phyloP scores from a whole-genome alignment of 257 asterid species.

The Solanum chaucha region DNA sequence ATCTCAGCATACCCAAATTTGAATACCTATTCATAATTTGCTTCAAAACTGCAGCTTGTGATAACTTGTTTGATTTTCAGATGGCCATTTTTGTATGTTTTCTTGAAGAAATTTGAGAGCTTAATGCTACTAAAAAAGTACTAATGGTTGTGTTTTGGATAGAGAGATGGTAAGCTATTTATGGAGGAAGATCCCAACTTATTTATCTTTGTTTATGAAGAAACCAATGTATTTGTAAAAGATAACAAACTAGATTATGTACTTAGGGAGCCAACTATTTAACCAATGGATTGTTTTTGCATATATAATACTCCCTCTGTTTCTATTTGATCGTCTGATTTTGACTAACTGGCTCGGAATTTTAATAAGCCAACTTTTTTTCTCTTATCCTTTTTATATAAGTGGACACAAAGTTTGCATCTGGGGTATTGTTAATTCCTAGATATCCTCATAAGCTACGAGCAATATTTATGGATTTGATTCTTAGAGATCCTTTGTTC shows the following conservation, averaged over 20 bases:
- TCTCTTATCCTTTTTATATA: not conserved
- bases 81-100: conserved; percentile 13
- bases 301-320: too few species aligned
- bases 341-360: too few species aligned
- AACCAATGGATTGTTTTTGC: not conserved
- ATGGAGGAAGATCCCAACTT: conserved; percentile 5
- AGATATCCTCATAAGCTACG: not conserved
- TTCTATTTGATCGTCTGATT: too few species aligned
- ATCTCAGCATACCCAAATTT: conserved; percentile 10
- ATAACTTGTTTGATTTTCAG: conserved; percentile 19
- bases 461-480: not conserved
- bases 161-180: conserved; percentile 14
- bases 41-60: conserved; percentile 27
- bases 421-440: not conserved
- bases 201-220: not conserved
- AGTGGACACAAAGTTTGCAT: not conserved
- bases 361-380: not conserved
- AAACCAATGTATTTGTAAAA: not conserved
- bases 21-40: conserved; percentile 33
- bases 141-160: not conserved
- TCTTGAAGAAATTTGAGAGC: not conserved
- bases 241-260: not conserved
- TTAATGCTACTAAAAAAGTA: not conserved
- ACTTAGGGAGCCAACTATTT: not conserved
- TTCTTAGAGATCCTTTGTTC: not conserved